Evolutionary conservation across 164 flowering plant genomes (phyloP), one percentile per base, ranked within the genome.

Genomic region (Umbellularia californica): DNA sequence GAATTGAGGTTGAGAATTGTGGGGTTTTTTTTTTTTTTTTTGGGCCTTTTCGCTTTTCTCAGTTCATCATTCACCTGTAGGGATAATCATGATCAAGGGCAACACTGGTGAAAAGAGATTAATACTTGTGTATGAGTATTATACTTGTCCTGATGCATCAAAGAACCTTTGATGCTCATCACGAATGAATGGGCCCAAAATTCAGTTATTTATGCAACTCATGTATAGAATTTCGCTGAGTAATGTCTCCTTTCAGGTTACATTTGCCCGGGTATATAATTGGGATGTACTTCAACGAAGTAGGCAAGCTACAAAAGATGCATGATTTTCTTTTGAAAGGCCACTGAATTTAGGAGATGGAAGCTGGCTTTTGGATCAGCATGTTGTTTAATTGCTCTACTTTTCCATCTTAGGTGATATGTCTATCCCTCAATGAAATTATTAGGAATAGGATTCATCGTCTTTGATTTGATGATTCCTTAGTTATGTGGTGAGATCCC

Each of bases 271-370:
- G 28, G 91, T 91, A 41, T 95, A 90, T 72, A 91, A 92, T 79
- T 92, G 97, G 97, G 97, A 95, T 80, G 97, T 91, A 70, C 97
- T 93, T 83, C 97, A 90, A 77, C 92, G 93, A 83, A 69, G 78
- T 9, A 82, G 77, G 76, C 92, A 89, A 83, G 83, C 85, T 47
- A 13, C 82, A 52, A 72, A 77, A 33, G 95, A 88, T 23, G 65
- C 72, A 14, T 75, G 72, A 81, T 58, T 19, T 27, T 74, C 35
- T 67, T 35, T 30, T 33, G 69, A 35, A 33, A 17, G 2, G 9
- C 12, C 47, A 27, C 47, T 11, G 22, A 67, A 30, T 67, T 67
- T 67, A 27, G 20, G 69, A 67, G 27, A 25, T 4, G 69, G 50
- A 28, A 28, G 69, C 41, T 67, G 47, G 19, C 24, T 17, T 67